Evolutionary conservation across 352 stramenopile species (phyloP), one percentile per base, ranked within the genome.

Genomic region (Phytophthora citricola): DNA sequence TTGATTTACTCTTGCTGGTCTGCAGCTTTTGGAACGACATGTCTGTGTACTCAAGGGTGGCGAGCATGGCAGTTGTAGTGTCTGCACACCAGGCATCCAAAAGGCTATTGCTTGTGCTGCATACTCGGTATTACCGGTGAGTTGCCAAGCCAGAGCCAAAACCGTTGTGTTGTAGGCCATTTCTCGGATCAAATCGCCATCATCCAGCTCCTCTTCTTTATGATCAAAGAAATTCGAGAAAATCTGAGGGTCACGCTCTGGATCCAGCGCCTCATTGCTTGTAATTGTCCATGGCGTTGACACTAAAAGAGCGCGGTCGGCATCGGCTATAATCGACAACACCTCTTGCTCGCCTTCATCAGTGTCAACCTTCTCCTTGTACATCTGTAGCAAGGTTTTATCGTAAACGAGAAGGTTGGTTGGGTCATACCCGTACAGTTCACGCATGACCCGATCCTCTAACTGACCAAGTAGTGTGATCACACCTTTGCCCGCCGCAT

Each of bases 151-250:
- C 14, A 86, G 45, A 8, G 69, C 65, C 15, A 88, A 58, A 26
- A 69, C 67, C 4, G 79, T 85, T 22, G 70, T 83, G 46, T 83
- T 81, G 63, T 83, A 81, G 34, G 78, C 70, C 66, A 87, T 81
- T 46, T 71, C 51, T n/a, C 76, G 72, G 26, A 87, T 48, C 26
- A 79, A 31, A 15, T 71, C 46, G 11, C 58, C 67, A 27, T 79
- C 71, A 20, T 69, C 45, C 2, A 50, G 27, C 9, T 48, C 31
- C 17, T 55, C 58, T 0, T 49, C 26, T 10, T 50, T 40, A 32
- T 72, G 53, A 46, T 82, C 70, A 24, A 60, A 66, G 49, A 71
- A 77, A 31, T 83, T 81, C 8, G 74, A 62, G 43, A 85, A 78
- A 20, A 79, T 24, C 9, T 58, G 55, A 17, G 52, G 48, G 34